Percentiles rank a stretch among this genome's conserved stretches.
phyloP scores from a whole-genome alignment of 805 yeast species.

The Ogataea naganishii region DNA sequence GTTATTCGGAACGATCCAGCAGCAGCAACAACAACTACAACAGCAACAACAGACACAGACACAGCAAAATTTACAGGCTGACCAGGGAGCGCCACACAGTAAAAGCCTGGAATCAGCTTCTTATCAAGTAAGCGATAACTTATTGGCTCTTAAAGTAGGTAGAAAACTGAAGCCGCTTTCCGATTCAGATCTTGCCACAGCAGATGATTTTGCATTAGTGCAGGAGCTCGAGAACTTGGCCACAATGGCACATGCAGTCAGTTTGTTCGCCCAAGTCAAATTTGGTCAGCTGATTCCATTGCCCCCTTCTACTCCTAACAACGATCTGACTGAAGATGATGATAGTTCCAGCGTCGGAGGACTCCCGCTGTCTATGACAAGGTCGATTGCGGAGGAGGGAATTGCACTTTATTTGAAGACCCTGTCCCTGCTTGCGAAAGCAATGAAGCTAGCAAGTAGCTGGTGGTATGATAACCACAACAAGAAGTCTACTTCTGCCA shows the following conservation, averaged over 20 bases:
- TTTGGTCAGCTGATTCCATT: slow-evolving; percentile 76
- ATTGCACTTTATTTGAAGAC: slow-evolving; percentile 79
- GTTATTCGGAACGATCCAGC: slow-evolving; percentile 49
- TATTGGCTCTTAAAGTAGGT: too few relatives aligned
- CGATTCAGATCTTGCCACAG: too few relatives aligned
- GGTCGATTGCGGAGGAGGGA: slow-evolving; percentile 73
- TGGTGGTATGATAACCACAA: slow-evolving; percentile 70
- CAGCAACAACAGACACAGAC: slow-evolving; percentile 9
- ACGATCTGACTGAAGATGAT: slow-evolving; percentile 17
- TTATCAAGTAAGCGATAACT: too few relatives aligned
- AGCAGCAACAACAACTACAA: slow-evolving; percentile 6
- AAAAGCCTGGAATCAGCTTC: too few relatives aligned
- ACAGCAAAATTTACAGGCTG: slow-evolving; percentile 5
- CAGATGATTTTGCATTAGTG: slow-evolving; percentile 29
- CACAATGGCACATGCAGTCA: slow-evolving; percentile 85
- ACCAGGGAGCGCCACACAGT: too few relatives aligned
- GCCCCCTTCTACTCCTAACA: slow-evolving; percentile 38
- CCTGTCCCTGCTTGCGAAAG: slow-evolving; percentile 70
- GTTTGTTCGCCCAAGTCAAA: slow-evolving; percentile 85
- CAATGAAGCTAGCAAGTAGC: slow-evolving; percentile 75
- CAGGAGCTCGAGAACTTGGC: slow-evolving; percentile 61
- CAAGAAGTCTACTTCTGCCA: slow-evolving; percentile 26
- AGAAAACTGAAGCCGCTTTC: too few relatives aligned
- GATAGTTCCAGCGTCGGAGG: slow-evolving; percentile 26
- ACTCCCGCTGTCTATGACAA: slow-evolving; percentile 50